A percentile compares a stretch with the other conserved stretches of the same genome.
These are phyloP conservation scores for Prunus davidiana DNA, from an alignment of 306 rosid species.

Conservation along the genomic window DNA sequence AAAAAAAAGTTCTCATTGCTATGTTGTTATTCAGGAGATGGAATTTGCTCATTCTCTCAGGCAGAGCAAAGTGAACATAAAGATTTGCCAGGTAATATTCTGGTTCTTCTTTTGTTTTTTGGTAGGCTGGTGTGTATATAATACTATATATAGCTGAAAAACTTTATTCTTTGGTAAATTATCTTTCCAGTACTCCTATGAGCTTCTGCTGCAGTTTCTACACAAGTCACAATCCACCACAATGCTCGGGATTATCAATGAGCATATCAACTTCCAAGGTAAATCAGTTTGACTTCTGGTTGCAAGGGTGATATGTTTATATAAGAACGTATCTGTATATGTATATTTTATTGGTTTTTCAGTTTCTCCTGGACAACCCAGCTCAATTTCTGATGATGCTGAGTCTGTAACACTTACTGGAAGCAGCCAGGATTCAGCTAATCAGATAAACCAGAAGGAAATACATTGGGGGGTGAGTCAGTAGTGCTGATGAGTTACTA, in stretches of 20 bases:
- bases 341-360: constrained; percentile 23
- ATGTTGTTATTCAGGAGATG: constrained; percentile 69
- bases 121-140: not conserved
- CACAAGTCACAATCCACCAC: constrained; percentile 74
- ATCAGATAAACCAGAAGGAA: constrained; percentile 80
- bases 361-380: constrained; percentile 89
- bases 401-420: constrained; percentile 83
- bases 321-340: not conserved
- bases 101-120: constrained; percentile 12
- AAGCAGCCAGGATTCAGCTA: constrained; percentile 81
- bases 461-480: constrained; percentile 94
- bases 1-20: not conserved
- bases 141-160: constrained; percentile 8
- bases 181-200: constrained; percentile 76
- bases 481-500: constrained; percentile 5
- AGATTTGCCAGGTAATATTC: constrained; percentile 81
- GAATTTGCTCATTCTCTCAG: constrained; percentile 93
- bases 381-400: constrained; percentile 80
- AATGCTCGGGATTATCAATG: constrained; percentile 87
- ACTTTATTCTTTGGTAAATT: constrained; percentile 9
- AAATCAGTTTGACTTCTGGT: constrained; percentile 21
- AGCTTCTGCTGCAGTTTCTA: constrained; percentile 88
- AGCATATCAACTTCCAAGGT: constrained; percentile 93
- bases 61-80: constrained; percentile 85
- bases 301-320: not conserved